These are phyloP conservation scores for Acanthamoeba lenticulata DNA, from an alignment of 208 protist species.

Conservation along the genomic window DNA sequence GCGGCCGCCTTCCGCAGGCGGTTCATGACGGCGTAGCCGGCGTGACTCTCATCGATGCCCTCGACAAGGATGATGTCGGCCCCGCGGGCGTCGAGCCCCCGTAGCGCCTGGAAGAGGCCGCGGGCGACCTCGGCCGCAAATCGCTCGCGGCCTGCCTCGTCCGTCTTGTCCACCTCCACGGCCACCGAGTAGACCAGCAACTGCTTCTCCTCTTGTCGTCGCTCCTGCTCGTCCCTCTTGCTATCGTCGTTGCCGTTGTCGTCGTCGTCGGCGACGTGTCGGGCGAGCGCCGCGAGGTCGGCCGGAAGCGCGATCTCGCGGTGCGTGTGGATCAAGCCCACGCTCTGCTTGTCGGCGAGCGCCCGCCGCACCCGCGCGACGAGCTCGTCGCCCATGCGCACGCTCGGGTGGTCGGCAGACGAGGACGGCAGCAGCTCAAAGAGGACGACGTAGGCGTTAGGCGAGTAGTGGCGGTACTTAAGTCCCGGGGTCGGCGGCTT, in stretches of 20 bases:
- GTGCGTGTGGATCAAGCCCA: conserved; percentile 2
- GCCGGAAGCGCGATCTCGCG: background rate
- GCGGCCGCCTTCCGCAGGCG: conserved; percentile 70
- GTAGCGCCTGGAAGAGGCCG: conserved; percentile 70
- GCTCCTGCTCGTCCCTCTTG: background rate
- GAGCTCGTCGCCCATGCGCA: conserved; percentile 37
- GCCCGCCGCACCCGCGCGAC: background rate
- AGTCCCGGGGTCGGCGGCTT: conserved; percentile 74
- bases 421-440: background rate
- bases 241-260: background rate
- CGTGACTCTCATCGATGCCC: conserved; percentile 60
- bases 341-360: background rate
- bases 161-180: background rate
- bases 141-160: conserved; percentile 22
- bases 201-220: background rate
- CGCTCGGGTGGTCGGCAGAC: background rate
- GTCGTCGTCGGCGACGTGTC: background rate
- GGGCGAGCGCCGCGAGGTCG: background rate
- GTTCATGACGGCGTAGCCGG: conserved; percentile 77
- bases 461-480: conserved; percentile 79
- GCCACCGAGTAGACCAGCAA: background rate
- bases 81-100: conserved; percentile 54
- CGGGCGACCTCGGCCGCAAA: conserved; percentile 64
- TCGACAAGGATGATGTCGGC: conserved; percentile 74
- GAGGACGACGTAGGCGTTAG: conserved; percentile 67